Evolutionary conservation across 2,329 filamentous ascomycete genomes (phyloP).

Genomic region (Arthrobotrys iridis): DNA sequence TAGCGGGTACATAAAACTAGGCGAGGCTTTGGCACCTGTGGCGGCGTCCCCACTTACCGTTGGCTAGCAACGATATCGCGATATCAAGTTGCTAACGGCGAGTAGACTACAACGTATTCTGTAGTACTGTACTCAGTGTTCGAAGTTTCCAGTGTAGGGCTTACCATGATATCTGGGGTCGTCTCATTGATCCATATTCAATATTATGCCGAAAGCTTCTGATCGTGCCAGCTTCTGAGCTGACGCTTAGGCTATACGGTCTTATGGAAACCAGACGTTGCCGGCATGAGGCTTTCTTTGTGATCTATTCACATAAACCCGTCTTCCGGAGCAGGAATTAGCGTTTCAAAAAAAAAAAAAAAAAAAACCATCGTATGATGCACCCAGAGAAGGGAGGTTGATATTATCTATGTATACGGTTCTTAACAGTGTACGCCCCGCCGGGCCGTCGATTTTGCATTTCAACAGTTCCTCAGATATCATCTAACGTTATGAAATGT

Average conservation of each 20-base stretch:
- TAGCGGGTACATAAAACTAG: neutral
- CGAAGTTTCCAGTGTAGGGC: neutral
- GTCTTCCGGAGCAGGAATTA: neutral
- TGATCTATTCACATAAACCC: neutral
- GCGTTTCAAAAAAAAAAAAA: neutral
- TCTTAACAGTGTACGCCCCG: conserved; percentile 23
- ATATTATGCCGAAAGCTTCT: neutral
- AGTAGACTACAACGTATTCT: neutral
- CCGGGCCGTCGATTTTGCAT: conserved; percentile 9
- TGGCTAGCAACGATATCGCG: neutral
- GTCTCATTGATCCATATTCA: neutral
- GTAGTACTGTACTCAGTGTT: neutral
- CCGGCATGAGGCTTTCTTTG: neutral
- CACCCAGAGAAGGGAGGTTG: neutral
- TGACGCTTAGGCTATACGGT: neutral
- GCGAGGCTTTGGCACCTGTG: conserved; percentile 9
- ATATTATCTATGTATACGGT: neutral
- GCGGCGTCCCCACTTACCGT: neutral
- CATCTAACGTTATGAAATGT: neutral
- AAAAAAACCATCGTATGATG: neutral
- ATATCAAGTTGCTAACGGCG: neutral
- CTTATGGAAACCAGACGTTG: neutral
- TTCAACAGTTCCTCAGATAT: neutral
- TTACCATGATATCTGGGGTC: neutral
- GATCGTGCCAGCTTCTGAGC: neutral